phyloP scores from a whole-genome alignment of 1,139 yeast species.

The Suhomyces maxii region DNA sequence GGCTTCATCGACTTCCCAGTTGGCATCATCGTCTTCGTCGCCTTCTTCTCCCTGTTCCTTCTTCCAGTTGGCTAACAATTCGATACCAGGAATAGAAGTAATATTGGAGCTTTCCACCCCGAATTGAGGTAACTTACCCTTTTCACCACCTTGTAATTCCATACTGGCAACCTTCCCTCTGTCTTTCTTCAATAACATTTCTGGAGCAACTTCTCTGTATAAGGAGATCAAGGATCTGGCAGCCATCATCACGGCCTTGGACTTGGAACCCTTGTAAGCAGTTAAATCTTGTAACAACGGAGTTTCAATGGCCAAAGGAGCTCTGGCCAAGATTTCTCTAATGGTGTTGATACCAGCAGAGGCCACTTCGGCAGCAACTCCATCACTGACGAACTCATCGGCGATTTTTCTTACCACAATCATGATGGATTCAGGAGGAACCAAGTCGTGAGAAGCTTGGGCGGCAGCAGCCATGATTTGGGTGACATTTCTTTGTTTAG shows the following conservation, averaged over 20 bases:
- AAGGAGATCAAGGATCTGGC: slow-evolving; percentile 85
- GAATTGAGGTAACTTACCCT: slow-evolving; percentile 51
- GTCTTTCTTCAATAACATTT: slow-evolving; percentile 85
- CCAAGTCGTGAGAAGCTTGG: slow-evolving; percentile 93
- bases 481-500: slow-evolving; percentile 91
- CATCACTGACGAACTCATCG: slow-evolving; percentile 96
- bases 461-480: slow-evolving; percentile 96
- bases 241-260: slow-evolving; percentile 92
- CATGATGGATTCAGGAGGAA: slow-evolving; percentile 87
- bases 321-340: slow-evolving; percentile 87
- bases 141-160: slow-evolving; percentile 61
- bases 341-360: slow-evolving; percentile 97
- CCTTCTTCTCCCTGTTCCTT: slow-evolving; percentile 59
- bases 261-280: slow-evolving; percentile 88
- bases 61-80: slow-evolving; percentile 85
- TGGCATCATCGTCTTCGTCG: slow-evolving; percentile 36
- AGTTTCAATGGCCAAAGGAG: slow-evolving; percentile 89
- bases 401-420: slow-evolving; percentile 88
- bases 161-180: slow-evolving; percentile 90
- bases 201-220: slow-evolving; percentile 94
- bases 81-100: slow-evolving; percentile 84
- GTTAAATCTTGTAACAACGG: slow-evolving; percentile 83
- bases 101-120: slow-evolving; percentile 68
- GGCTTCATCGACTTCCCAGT: slow-evolving; percentile 44
- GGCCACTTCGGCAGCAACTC: slow-evolving; percentile 97